phyloP scores from a whole-genome alignment of 2,329 filamentous ascomycete species.

The Ceratocystis destructans region DNA sequence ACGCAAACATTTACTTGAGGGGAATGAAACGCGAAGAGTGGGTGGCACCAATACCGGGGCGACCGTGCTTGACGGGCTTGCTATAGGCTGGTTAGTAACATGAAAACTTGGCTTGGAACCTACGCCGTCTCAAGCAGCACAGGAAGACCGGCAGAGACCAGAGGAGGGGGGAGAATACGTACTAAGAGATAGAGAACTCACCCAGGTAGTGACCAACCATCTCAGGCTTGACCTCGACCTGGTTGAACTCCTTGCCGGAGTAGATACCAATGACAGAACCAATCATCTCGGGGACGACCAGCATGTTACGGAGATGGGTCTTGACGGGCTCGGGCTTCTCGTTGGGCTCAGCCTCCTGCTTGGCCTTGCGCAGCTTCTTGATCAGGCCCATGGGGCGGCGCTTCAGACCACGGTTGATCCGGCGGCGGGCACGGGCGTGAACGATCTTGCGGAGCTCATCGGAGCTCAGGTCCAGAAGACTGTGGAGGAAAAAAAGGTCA shows the following conservation, averaged over 20 bases:
- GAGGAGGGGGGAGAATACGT: constrained; percentile 35
- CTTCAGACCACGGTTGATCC: constrained; percentile 99
- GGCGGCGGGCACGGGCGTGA: constrained; percentile 92
- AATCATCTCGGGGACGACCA: constrained; percentile 99
- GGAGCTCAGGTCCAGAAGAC: constrained; percentile 95
- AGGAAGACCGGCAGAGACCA: neutral
- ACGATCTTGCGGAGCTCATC: constrained; percentile 99
- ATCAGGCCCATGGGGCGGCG: constrained; percentile 99
- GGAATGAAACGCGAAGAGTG: constrained; percentile 99
- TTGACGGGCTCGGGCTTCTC: constrained; percentile 99
- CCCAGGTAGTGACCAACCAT: constrained; percentile 99
- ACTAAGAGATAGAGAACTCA: constrained; percentile 99
- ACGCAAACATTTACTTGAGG: constrained; percentile 62
- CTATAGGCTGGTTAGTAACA: constrained; percentile 45
- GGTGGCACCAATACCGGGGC: constrained; percentile 99
- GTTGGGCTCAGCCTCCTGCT: constrained; percentile 97
- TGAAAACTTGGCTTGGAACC: neutral
- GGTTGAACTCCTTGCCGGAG: constrained; percentile 99
- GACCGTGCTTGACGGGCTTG: constrained; percentile 99
- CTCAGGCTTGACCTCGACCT: constrained; percentile 99
- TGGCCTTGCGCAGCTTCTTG: constrained; percentile 99
- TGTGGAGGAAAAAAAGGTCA: constrained; percentile 29
- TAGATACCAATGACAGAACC: constrained; percentile 97
- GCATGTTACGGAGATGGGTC: constrained; percentile 99
- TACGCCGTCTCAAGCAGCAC: neutral